phyloP scores from a whole-genome alignment of 139 green algal species.

The Picochlorum costavermella region DNA sequence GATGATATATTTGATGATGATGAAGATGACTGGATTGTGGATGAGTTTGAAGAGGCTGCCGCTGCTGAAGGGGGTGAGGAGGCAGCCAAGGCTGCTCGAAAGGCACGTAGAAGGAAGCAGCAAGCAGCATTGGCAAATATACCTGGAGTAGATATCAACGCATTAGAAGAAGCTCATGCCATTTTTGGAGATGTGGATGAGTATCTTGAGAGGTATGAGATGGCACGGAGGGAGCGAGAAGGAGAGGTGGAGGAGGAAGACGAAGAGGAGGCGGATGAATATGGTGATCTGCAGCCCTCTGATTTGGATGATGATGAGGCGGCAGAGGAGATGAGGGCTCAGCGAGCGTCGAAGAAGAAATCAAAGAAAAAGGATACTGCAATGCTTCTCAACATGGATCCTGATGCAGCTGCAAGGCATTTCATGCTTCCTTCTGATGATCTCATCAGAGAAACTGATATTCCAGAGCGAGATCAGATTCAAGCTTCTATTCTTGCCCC shows the following conservation, averaged over 20 bases:
- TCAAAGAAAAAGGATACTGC: neutral
- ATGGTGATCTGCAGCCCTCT: neutral
- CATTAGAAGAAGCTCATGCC: slow-evolving; percentile 64
- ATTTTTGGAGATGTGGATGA: slow-evolving; percentile 75
- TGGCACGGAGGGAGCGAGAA: slow-evolving; percentile 1
- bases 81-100: slow-evolving; percentile 12
- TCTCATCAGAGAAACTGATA: slow-evolving; percentile 58
- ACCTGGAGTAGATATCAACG: slow-evolving; percentile 30
- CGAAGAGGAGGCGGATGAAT: slow-evolving; percentile 23
- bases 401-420: slow-evolving; percentile 56
- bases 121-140: slow-evolving; percentile 1
- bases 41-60: slow-evolving; percentile 50
- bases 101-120: slow-evolving; percentile 11
- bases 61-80: slow-evolving; percentile 9
- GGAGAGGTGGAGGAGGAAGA: slow-evolving; percentile 14
- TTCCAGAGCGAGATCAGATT: slow-evolving; percentile 80
- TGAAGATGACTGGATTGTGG: slow-evolving; percentile 80
- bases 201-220: slow-evolving; percentile 50
- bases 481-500: slow-evolving; percentile 9
- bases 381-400: slow-evolving; percentile 50
- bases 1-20: slow-evolving; percentile 37
- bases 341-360: slow-evolving; percentile 3
- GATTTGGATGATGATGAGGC: slow-evolving; percentile 20
- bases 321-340: slow-evolving; percentile 19
- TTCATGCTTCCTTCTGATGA: slow-evolving; percentile 73